A percentile compares a stretch with the other conserved stretches of the same genome.
Evolutionary conservation across 2,329 filamentous ascomycete species (phyloP).

Genomic region (Fusarium aywerte): DNA sequence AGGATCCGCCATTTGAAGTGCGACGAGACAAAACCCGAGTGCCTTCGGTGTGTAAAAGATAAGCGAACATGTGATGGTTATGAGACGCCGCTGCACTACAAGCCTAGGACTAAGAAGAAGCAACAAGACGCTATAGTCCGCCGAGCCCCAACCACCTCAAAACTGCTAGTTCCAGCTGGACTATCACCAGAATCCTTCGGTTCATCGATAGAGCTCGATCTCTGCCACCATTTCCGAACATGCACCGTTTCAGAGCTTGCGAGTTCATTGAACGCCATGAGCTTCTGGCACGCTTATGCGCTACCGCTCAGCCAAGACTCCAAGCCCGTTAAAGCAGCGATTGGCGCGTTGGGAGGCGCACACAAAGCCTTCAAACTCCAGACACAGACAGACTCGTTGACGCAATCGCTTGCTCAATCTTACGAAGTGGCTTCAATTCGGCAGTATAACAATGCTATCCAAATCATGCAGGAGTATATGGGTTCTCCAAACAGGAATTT

Average conservation of each 20-base stretch:
- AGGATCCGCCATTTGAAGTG: slow-evolving; percentile 32
- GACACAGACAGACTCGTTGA: not conserved
- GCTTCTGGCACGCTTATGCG: slow-evolving; percentile 9
- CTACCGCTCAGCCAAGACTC: slow-evolving; percentile 13
- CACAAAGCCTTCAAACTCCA: slow-evolving; percentile 23
- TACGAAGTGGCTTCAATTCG: slow-evolving; percentile 6
- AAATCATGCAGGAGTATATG: slow-evolving; percentile 10
- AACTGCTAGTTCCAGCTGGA: not conserved
- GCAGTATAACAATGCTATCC: slow-evolving; percentile 21
- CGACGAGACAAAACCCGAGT: slow-evolving; percentile 22
- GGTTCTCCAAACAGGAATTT: not conserved
- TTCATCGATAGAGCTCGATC: not conserved
- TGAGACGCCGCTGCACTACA: not conserved
- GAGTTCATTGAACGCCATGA: not conserved
- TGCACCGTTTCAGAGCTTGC: slow-evolving; percentile 1
- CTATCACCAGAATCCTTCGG: not conserved
- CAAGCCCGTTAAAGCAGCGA: not conserved
- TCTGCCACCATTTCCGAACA: slow-evolving; percentile 19
- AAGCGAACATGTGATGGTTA: slow-evolving; percentile 21
- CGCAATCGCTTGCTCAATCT: not conserved
- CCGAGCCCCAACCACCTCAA: not conserved
- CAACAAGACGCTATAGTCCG: not conserved
- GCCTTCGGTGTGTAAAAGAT: slow-evolving; percentile 20
- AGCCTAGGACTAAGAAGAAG: not conserved
- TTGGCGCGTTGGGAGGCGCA: slow-evolving; percentile 18